A percentile compares a stretch with the other conserved stretches of the same genome.
Evolutionary conservation across 2,329 filamentous ascomycete species (phyloP).

Genomic region (Dissoconium aciculare): DNA sequence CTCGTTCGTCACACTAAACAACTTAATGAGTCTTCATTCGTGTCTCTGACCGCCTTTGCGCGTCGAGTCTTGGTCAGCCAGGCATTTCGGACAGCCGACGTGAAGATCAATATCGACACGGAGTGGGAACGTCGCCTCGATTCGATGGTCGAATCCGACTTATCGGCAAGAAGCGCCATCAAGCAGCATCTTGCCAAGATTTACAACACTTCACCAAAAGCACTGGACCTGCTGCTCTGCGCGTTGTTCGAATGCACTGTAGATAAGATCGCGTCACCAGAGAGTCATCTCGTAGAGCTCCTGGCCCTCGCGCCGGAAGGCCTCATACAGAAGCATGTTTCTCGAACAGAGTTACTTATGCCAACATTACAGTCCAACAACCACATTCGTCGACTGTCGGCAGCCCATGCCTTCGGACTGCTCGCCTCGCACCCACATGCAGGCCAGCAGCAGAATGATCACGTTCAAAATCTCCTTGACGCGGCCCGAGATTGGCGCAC

Average conservation of each 20-base stretch:
- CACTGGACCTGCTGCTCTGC: conserved; percentile 11
- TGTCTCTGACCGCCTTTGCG: conserved; percentile 17
- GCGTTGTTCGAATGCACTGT: conserved; percentile 14
- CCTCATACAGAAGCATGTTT: conserved; percentile 36
- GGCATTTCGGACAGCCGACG: conserved; percentile 32
- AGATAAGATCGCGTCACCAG: conserved; percentile 22
- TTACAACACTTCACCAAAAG: conserved; percentile 26
- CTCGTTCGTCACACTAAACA: conserved; percentile 11
- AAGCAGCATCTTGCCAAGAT: conserved; percentile 19
- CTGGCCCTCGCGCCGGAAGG: conserved; percentile 40
- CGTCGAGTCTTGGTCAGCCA: conserved; percentile 45
- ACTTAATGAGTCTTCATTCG: conserved; percentile 13
- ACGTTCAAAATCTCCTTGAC: conserved; percentile 26
- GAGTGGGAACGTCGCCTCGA: conserved; percentile 78
- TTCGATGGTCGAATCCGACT: conserved; percentile 54
- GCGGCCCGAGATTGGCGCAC: conserved; percentile 37
- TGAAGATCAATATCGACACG: conserved; percentile 40
- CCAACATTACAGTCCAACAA: conserved; percentile 56
- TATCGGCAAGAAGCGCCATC: conserved; percentile 46
- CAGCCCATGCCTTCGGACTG: conserved; percentile 60
- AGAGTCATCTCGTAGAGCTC: conserved; percentile 34
- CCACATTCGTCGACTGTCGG: conserved; percentile 48
- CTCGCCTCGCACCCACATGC: conserved; percentile 48
- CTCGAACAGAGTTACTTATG: conserved; percentile 39
- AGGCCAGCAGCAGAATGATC: conserved; percentile 25